Conservation (phyloP, 2,329 filamentous ascomycete species). For the Aspergillus novofumigatus region DNA sequence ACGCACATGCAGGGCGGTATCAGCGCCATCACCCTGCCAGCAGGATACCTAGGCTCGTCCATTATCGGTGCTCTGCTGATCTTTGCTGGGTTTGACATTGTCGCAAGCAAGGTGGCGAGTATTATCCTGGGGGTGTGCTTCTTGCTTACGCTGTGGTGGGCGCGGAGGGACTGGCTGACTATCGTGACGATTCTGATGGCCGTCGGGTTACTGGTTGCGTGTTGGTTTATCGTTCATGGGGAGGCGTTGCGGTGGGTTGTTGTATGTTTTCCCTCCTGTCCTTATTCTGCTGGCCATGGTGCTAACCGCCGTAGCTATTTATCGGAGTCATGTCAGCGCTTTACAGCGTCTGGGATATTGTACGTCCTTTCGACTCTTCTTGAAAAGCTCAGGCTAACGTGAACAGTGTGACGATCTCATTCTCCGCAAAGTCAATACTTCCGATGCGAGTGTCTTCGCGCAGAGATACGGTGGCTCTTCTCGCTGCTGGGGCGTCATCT, state of each 20-base stretch:
- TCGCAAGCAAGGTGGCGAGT: constrained; percentile 74
- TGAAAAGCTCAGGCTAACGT: constrained; percentile 1
- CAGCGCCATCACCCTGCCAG: constrained; percentile 66
- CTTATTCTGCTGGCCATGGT: not conserved
- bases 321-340: constrained; percentile 78
- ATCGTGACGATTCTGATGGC: constrained; percentile 66
- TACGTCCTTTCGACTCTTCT: constrained; percentile 29
- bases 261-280: constrained; percentile 35
- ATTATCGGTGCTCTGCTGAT: constrained; percentile 73
- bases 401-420: constrained; percentile 70
- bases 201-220: constrained; percentile 66
- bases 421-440: constrained; percentile 72
- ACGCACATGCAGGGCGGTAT: constrained; percentile 73
- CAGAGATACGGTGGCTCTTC: constrained; percentile 73
- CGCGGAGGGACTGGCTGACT: constrained; percentile 71
- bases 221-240: constrained; percentile 76
- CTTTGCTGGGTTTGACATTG: constrained; percentile 77
- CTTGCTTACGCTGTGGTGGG: constrained; percentile 78
- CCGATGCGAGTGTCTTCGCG: constrained; percentile 75
- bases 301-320: constrained; percentile 52
- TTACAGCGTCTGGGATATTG: constrained; percentile 80
- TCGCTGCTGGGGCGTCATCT: constrained; percentile 76
- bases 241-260: constrained; percentile 70
- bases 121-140: constrained; percentile 70
- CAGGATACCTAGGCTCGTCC: constrained; percentile 72